Percentiles rank a stretch among this genome's conserved stretches.
phyloP scores from a whole-genome alignment of 495 filamentous ascomycete species.

The Trichoderma parareesei region DNA sequence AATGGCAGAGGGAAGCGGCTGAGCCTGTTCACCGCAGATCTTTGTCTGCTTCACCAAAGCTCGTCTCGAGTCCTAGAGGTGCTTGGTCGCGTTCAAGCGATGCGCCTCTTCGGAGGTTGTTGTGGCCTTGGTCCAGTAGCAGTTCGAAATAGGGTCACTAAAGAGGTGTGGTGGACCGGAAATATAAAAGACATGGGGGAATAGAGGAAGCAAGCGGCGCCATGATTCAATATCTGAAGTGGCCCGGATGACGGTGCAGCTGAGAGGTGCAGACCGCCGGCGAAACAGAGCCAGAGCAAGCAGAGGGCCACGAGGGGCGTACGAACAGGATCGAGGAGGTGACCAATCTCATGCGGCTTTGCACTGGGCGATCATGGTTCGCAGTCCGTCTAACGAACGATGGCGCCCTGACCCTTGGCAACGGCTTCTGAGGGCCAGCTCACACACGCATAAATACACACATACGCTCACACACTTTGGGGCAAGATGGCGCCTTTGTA shows the following conservation, averaged over 20 bases:
- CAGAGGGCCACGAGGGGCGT: slow-evolving; percentile 5
- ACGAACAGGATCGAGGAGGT: slow-evolving; percentile 1
- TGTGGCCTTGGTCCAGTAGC: background rate
- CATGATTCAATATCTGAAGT: slow-evolving; percentile 7
- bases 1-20: background rate
- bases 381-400: slow-evolving; percentile 3
- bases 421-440: slow-evolving; percentile 1
- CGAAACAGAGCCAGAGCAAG: background rate
- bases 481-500: background rate
- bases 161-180: slow-evolving; percentile 1
- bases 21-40: slow-evolving; percentile 2
- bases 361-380: slow-evolving; percentile 8
- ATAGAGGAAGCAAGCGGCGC: background rate
- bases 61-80: background rate
- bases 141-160: background rate
- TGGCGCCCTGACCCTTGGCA: background rate
- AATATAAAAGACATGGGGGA: background rate
- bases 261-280: slow-evolving; percentile 8
- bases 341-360: background rate
- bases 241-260: slow-evolving; percentile 6
- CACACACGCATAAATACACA: background rate
- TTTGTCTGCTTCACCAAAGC: background rate
- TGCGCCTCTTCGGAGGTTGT: background rate
- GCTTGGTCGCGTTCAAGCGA: background rate
- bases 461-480: background rate